phyloP scores from a whole-genome alignment of 2,329 filamentous ascomycete genomes.

The Helotiales sp. region DNA sequence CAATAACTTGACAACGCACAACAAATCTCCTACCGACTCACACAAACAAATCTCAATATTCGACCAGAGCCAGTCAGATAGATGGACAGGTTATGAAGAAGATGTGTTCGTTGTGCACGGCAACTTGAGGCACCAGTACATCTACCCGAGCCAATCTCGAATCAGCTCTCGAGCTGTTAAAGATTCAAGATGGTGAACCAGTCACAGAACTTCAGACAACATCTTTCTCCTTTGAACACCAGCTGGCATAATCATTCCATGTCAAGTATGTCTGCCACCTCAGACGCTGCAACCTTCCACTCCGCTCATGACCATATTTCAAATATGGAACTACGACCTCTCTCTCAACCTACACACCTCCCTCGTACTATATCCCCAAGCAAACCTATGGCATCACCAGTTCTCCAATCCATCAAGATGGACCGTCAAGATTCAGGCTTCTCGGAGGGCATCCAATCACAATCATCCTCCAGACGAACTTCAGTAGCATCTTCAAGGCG shows the following conservation, averaged over 20 bases:
- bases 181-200: conserved; percentile 5
- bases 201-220: conserved; percentile 6
- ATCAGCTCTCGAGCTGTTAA: conserved; percentile 1
- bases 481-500: conserved; percentile 18
- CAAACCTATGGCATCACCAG: conserved; percentile 11
- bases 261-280: conserved; percentile 29
- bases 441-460: conserved; percentile 15
- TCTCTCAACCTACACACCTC: conserved; percentile 5
- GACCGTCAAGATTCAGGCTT: conserved; percentile 34
- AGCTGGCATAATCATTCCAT: conserved; percentile 26
- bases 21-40: background rate
- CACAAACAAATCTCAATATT: background rate
- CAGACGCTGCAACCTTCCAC: conserved; percentile 33
- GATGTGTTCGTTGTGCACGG: background rate
- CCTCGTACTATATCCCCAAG: background rate
- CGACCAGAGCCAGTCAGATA: background rate
- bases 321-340: conserved; percentile 23
- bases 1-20: conserved; percentile 2
- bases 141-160: background rate
- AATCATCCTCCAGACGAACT: conserved; percentile 16
- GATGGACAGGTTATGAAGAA: background rate
- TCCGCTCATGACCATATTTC: conserved; percentile 27
- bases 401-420: conserved; percentile 26
- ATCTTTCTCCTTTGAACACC: conserved; percentile 12
- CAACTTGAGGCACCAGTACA: background rate